phyloP scores from a whole-genome alignment of 495 filamentous ascomycete genomes.

The Penicillium egyptiacum region DNA sequence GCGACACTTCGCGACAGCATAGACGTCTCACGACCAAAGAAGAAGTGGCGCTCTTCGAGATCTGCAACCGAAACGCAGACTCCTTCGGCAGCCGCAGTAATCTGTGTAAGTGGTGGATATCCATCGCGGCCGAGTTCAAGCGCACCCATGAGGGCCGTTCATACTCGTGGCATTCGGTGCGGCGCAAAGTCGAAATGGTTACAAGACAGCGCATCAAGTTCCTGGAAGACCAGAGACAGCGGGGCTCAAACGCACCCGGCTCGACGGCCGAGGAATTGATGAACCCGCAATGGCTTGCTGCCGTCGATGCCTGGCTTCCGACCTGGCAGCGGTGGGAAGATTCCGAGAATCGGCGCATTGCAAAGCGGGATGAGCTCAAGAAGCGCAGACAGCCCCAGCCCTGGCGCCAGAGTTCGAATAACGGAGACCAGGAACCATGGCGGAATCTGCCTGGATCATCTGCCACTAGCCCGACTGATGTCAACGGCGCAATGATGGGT shows the following conservation, averaged over 20 bases:
- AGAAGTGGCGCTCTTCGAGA: constrained; percentile 45
- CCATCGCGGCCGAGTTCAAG: constrained; percentile 42
- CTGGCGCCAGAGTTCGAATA: not conserved
- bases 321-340: constrained; percentile 47
- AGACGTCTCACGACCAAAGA: constrained; percentile 46
- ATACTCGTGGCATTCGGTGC: constrained; percentile 51
- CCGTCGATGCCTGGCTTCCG: constrained; percentile 46
- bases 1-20: constrained; percentile 35
- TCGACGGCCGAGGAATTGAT: constrained; percentile 30
- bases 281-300: constrained; percentile 43
- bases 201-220: constrained; percentile 48
- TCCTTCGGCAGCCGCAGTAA: constrained; percentile 48
- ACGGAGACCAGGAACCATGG: constrained; percentile 1
- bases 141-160: constrained; percentile 38
- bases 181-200: constrained; percentile 46
- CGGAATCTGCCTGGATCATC: not conserved
- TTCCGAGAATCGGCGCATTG: constrained; percentile 40
- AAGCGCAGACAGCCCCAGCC: constrained; percentile 38
- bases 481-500: constrained; percentile 3
- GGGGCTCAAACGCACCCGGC: constrained; percentile 8
- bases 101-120: constrained; percentile 51
- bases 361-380: constrained; percentile 43
- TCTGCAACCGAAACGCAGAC: constrained; percentile 42
- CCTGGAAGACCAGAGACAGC: constrained; percentile 36
- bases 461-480: constrained; percentile 5